Evolutionary conservation across 148 eudicot species (phyloP), one percentile per base, ranked within the genome.

Genomic region (Cornus florida): DNA sequence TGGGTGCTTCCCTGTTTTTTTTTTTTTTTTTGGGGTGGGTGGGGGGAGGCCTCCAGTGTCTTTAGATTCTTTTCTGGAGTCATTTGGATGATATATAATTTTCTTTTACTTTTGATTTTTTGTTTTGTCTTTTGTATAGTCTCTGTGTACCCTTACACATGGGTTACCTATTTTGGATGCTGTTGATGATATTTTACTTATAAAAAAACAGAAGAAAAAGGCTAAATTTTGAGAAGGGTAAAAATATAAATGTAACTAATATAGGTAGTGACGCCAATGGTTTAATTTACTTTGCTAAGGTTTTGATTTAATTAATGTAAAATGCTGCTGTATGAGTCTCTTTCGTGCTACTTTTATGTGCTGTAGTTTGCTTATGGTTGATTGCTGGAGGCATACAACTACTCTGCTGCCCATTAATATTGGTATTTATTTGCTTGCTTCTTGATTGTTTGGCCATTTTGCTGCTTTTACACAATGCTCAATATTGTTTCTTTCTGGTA

Each of bases 351-450:
- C 20, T 62, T 62, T 19, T 17, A 6, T 17, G 24, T 62, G 66
- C 66, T n/a, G 66, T 22, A 19, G 53, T 17, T 39, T 38, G 53
- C 28, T 70, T 10, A 70, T n/a, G 24, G 46, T 68, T 75, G 69
- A 71, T 48, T 62, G 28, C 59, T 65, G 35, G 24, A 19, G 19
- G 14, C 35, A 39, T 69, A 62, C 22, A 10, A 48, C 76, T 56
- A 59, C 28, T 60, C 28, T 48, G 70, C 57, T 65, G 24, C 17
- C 48, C 35, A 62, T 62, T 62, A 62, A 14, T 72, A n/a, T 23
- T 74, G 11, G 28, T 57, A 77, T 75, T 82, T 17, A 11, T 74
- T 32, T 74, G 32, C 8, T 76, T 69, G 19, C 46, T 79, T 31
- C 56, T 46, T 75, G 8, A 13, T 32, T 69, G 69, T 31, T 78